Evolutionary conservation across 2,329 filamentous ascomycete genomes (phyloP), one percentile per base, ranked within the genome.

Genomic region (Alternaria rosae): DNA sequence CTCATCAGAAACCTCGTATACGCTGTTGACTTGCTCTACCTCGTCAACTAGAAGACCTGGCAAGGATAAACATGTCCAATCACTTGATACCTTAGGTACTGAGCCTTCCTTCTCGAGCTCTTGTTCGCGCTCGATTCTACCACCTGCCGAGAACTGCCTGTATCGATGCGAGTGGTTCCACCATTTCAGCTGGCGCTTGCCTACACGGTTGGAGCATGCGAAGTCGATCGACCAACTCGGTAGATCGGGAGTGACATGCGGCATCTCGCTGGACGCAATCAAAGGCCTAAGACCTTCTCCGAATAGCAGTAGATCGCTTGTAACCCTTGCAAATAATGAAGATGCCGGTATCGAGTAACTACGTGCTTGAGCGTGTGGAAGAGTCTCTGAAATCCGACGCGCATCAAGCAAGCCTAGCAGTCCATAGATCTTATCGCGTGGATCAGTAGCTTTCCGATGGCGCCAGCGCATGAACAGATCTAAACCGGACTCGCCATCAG

Each of bases 391-490:
- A 3, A 38, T 38, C 5, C 17, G 35, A 38, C 35, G 35, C 35
- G 35, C 35, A 38, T 38, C 32, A 13, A 69, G 42, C 12, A 73
- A 42, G 5, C 69, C 70, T 1, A 72, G 44, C 12, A 75, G 47
- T 5, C 66, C 71, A 28, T 71, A 73, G 1, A 75, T 61, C 30
- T 73, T 75, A 47, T 75, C 72, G 23, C 66, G 64, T 8, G 69
- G 57, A 53, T 75, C 67, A 1, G 66, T 70, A 9, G 67, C 67
- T n/a, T 68, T 25, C 8, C 68, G 52, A 35, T 67, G 62, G 2
- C 68, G 58, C 68, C 66, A 70, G 9, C 66, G 62, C 64, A 71
- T 69, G 5, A 70, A 60, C n/a, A 67, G 12, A 41, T 67, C 48
- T 0, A 70, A 52, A 2, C 26, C 55, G 3, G 70, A 51, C 9